Percentiles rank a stretch among this genome's conserved stretches.
Evolutionary conservation across 2,329 filamentous ascomycete genomes (phyloP).

Genomic region (Lecanicillium sp.): DNA sequence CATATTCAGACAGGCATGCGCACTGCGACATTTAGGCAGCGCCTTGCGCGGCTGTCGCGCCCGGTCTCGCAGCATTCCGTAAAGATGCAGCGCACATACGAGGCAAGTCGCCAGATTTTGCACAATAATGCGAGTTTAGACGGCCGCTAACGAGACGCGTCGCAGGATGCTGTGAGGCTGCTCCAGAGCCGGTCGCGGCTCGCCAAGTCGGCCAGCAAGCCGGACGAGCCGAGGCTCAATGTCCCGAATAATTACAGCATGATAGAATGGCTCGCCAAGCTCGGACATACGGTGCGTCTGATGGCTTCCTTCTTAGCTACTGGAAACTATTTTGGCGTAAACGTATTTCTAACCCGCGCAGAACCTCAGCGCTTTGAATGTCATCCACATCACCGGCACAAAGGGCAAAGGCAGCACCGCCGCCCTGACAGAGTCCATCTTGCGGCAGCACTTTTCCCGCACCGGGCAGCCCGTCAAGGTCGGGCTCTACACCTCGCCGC

Average conservation of each 20-base stretch:
- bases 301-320: neutral
- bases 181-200: conserved; percentile 3
- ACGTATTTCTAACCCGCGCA: neutral
- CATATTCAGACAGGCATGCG: too few relatives aligned
- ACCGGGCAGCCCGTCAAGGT: conserved; percentile 24
- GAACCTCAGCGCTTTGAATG: conserved; percentile 28
- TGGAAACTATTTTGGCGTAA: neutral
- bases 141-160: too few relatives aligned
- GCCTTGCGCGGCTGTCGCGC: too few relatives aligned
- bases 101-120: too few relatives aligned
- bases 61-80: too few relatives aligned
- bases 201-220: neutral
- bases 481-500: conserved; percentile 45
- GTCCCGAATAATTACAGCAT: conserved; percentile 9
- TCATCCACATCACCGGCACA: conserved; percentile 47
- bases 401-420: conserved; percentile 51
- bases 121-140: too few relatives aligned
- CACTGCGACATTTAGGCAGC: too few relatives aligned
- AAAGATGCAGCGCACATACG: too few relatives aligned
- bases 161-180: conserved; percentile 4
- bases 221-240: conserved; percentile 8
- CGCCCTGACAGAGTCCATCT: conserved; percentile 38
- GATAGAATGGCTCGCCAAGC: conserved; percentile 6
- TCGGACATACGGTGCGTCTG: conserved; percentile 1
- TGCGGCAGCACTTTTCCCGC: conserved; percentile 25